A percentile compares a stretch with the other conserved stretches of the same genome.
phyloP scores from a whole-genome alignment of 2,329 filamentous ascomycete genomes.

The Paraconiothyrium brasiliense region DNA sequence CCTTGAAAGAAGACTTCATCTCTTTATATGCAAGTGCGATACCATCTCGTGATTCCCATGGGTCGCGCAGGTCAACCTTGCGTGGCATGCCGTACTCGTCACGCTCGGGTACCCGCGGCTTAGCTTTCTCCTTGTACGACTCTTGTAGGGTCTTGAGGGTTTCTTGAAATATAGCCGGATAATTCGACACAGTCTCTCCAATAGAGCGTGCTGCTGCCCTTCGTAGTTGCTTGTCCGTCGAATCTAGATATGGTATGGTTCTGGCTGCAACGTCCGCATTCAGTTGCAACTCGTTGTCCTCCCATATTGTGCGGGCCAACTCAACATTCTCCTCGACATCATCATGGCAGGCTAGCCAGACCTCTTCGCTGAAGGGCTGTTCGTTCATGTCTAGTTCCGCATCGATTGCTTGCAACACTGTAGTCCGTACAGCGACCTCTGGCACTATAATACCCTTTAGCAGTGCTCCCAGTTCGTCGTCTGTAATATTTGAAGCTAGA shows the following conservation, averaged over 20 bases:
- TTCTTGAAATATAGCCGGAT: conserved; percentile 67
- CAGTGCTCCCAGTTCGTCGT: conserved; percentile 77
- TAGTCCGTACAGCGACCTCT: conserved; percentile 80
- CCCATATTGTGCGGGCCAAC: conserved; percentile 89
- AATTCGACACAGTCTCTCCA: conserved; percentile 73
- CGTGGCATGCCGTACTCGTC: conserved; percentile 95
- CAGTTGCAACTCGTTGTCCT: conserved; percentile 84
- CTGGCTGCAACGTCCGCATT: conserved; percentile 70
- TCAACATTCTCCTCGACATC: conserved; percentile 87
- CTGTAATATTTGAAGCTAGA: conserved; percentile 80
- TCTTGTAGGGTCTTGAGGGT: conserved; percentile 73
- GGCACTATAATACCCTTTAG: conserved; percentile 81
- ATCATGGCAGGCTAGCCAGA: conserved; percentile 94
- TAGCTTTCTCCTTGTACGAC: conserved; percentile 80
- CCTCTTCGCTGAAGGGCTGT: conserved; percentile 83
- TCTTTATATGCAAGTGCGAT: conserved; percentile 88
- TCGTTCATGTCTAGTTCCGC: conserved; percentile 93
- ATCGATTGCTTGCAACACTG: conserved; percentile 88
- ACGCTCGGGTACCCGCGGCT: conserved; percentile 81
- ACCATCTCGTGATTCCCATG: conserved; percentile 90
- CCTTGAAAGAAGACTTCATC: conserved; percentile 75
- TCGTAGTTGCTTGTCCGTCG: conserved; percentile 81
- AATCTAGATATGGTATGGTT: conserved; percentile 82
- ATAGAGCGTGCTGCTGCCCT: conserved; percentile 84
- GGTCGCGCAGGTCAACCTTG: conserved; percentile 86